Evolutionary conservation across 805 yeast genomes (phyloP), one percentile per base, ranked within the genome.

Genomic region (Yamadazyma endophytica): DNA sequence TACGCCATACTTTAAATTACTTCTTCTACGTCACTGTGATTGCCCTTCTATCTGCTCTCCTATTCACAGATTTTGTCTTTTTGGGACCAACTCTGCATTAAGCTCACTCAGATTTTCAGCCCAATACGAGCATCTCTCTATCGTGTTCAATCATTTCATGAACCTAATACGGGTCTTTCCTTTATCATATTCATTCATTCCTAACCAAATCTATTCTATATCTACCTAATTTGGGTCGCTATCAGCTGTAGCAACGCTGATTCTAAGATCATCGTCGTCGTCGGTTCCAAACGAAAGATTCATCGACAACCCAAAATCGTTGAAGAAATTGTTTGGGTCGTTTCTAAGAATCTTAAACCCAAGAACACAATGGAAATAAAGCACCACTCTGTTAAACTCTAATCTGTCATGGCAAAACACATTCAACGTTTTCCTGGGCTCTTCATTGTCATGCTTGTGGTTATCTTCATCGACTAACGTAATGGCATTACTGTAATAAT

Each of bases 391-490:
- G 20, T 28, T 17, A 17, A 17, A 28, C 5, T 28, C 30, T 13
- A 19, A 17, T 28, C 30, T 28, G 20, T 28, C 21, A 14, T 28
- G 18, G 15, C 24, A 22, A 22, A 22, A 6, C 6, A 28, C 24
- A n/a, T 28, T 17, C 15, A 28, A 19, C 8, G 13, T 17, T 7
- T 17, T 28, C 15, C 13, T 22, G n/a, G 24, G 24, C n/a, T 6
- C n/a, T n/a, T n/a, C n/a, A n/a, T n/a, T n/a, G n/a, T n/a, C n/a
- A 22, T 22, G 6, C n/a, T 22, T 11, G 9, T 9, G 11, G 13
- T 22, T 14, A 6, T 6, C 11, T 6, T 22, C 24, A 6, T 22
- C 24, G 6, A 22, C 11, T 14, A 22, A 22, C n/a, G 22, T 21
- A 11, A n/a, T n/a, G 7, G 21, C 17, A 16, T 3, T 12, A 16